These are phyloP conservation scores for Fusarium annulatum DNA, from an alignment of 2,329 filamentous ascomycete genomes.

Conservation along the genomic window DNA sequence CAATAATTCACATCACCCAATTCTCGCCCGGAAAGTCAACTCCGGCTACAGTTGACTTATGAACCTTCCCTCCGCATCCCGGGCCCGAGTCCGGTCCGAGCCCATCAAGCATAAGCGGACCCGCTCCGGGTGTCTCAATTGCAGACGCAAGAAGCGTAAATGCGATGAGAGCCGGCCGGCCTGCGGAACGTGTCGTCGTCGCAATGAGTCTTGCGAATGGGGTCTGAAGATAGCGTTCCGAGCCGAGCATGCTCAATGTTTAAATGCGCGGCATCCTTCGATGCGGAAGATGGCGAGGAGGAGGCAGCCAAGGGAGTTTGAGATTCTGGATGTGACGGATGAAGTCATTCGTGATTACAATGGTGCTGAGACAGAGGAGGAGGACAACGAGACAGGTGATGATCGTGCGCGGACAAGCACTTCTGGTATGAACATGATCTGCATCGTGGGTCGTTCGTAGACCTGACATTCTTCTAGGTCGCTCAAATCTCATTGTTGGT, in stretches of 20 bases:
- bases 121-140: conserved; percentile 52
- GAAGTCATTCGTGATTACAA: conserved; percentile 53
- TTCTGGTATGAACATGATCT: conserved; percentile 6
- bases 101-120: conserved; percentile 48
- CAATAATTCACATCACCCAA: background rate
- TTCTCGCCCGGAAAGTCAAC: background rate
- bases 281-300: conserved; percentile 48
- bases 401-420: background rate
- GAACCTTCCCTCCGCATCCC: conserved; percentile 15
- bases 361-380: conserved; percentile 38
- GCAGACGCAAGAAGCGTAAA: conserved; percentile 53
- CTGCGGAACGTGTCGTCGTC: conserved; percentile 50
- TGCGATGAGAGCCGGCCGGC: conserved; percentile 52
- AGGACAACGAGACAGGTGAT: conserved; percentile 23
- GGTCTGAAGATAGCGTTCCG: conserved; percentile 53
- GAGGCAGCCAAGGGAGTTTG: conserved; percentile 45
- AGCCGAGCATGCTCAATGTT: conserved; percentile 50
- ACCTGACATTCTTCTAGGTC: background rate
- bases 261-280: conserved; percentile 49
- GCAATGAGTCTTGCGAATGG: conserved; percentile 51
- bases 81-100: background rate
- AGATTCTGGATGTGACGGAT: conserved; percentile 52
- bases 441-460: background rate
- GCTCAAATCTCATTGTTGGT: background rate
- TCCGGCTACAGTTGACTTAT: conserved; percentile 41